Evolutionary conservation across 495 filamentous ascomycete genomes (phyloP), one percentile per base, ranked within the genome.

Genomic region (Aspergillus kassunensis): DNA sequence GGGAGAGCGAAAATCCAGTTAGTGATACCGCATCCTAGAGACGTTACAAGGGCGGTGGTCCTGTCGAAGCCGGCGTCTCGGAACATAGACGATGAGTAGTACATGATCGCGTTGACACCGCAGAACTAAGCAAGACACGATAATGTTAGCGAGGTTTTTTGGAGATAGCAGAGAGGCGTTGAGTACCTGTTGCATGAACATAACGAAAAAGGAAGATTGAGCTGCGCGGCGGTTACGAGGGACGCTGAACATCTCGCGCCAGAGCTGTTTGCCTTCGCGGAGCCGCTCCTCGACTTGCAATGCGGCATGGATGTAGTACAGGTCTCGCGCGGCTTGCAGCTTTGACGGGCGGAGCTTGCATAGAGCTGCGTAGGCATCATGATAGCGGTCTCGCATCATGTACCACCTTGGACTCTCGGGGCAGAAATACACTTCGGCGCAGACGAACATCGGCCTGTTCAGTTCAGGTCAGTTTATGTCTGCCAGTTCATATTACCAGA

Each of bases 371-470:
- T 69, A 80, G 8, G 71, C 75, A 40, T 69, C 66, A 24, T 66
- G 43, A 43, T 73, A 65, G 12, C 70, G 69, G 44, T 67, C 51
- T 15, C 84, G 78, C 63, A 83, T 79, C 58, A 87, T 79, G 36
- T 79, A 68, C 83, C 82, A 87, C 36, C 85, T 69, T 9, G 86
- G 84, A 1, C 83, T 87, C 60, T 89, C 85, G 11, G 78, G 80
- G 55, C 81, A 84, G 48, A 85, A 71, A 42, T 73, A 84, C 41
- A 87, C 81, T 43, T 79, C 72, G 39, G 69, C 50, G 55, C 74
- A 63, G 51, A 81, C 67, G 42, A 74, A 44, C 6, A 74, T 18
- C 0, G 74, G 66, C 0, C 49, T 52, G 18, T 7, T 7, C 23
- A 20, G n/a, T 13, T 37, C 12, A n/a, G n/a, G n/a, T n/a, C n/a